phyloP scores from a whole-genome alignment of 2,329 filamentous ascomycete species.

The Polychaeton citri region DNA sequence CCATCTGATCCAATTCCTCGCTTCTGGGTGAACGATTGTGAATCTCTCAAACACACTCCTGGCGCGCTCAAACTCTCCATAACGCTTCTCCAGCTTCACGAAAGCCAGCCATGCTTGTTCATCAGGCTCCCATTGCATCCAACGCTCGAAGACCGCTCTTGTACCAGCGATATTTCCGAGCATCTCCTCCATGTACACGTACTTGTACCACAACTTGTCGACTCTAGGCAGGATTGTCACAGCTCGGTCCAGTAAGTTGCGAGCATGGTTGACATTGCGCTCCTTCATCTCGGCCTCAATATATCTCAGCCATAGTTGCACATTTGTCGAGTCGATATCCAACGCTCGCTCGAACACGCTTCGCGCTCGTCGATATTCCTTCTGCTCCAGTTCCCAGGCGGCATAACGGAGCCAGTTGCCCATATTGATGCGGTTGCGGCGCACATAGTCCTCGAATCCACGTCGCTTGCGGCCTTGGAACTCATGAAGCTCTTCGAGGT shows the following conservation, averaged over 20 bases:
- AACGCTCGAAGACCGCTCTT: conserved; percentile 87
- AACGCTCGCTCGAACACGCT: conserved; percentile 91
- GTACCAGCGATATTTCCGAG: conserved; percentile 87
- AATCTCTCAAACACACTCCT: conserved; percentile 81
- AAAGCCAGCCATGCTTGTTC: conserved; percentile 92
- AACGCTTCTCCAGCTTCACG: conserved; percentile 93
- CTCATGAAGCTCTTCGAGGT: conserved; percentile 95
- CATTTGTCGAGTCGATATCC: conserved; percentile 78
- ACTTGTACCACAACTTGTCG: conserved; percentile 98
- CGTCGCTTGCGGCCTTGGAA: conserved; percentile 91
- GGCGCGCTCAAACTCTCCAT: conserved; percentile 83
- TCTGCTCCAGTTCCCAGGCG: conserved; percentile 94
- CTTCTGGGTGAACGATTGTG: conserved; percentile 84
- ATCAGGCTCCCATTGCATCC: conserved; percentile 97
- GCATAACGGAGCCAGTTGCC: conserved; percentile 99
- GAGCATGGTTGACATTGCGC: conserved; percentile 89
- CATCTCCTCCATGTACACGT: conserved; percentile 98
- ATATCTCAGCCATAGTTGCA: conserved; percentile 82
- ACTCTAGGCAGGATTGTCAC: conserved; percentile 81
- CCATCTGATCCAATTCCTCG: conserved; percentile 98
- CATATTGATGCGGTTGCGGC: conserved; percentile 86
- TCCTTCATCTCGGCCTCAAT: conserved; percentile 94
- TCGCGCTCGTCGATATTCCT: conserved; percentile 82
- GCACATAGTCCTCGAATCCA: conserved; percentile 96
- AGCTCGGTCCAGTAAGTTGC: conserved; percentile 89